phyloP scores from a whole-genome alignment of 768 basidiomycete species.

The Nevesoporus exiguus region DNA sequence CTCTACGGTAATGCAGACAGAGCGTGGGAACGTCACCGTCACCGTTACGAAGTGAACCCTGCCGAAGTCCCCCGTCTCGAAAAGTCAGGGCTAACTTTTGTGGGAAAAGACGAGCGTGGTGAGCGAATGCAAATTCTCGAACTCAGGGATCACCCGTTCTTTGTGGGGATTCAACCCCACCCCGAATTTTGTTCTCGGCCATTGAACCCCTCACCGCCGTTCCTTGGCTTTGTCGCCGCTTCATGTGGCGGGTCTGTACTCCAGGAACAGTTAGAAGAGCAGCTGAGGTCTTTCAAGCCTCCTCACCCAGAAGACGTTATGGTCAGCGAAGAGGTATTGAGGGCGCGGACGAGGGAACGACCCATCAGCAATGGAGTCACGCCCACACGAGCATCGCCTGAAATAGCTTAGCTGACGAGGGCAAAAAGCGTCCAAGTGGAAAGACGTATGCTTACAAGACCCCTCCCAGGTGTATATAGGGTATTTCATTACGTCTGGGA shows the following conservation, averaged over 20 bases:
- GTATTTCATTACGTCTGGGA: background rate
- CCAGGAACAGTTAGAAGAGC: conserved; percentile 67
- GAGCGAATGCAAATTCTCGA: conserved; percentile 98
- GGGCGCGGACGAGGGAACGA: conserved; percentile 33
- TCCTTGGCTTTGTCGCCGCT: conserved; percentile 93
- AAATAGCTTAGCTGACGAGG: conserved; percentile 13
- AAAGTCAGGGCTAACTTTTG: conserved; percentile 68
- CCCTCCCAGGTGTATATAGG: background rate
- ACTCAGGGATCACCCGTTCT: conserved; percentile 88
- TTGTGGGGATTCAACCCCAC: conserved; percentile 91
- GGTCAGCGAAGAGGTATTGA: conserved; percentile 63
- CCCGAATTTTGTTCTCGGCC: conserved; percentile 99
- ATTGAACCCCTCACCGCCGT: conserved; percentile 94
- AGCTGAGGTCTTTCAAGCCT: conserved; percentile 58
- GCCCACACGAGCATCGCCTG: conserved; percentile 22
- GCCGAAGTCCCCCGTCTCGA: conserved; percentile 70
- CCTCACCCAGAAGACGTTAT: conserved; percentile 76
- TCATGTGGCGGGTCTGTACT: conserved; percentile 54
- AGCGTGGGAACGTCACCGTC: conserved; percentile 96
- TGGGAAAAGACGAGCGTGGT: conserved; percentile 91
- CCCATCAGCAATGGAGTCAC: conserved; percentile 24
- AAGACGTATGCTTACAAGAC: background rate
- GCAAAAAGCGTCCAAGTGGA: background rate
- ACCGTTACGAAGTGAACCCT: conserved; percentile 96
- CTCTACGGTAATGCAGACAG: conserved; percentile 79